Percentiles rank a stretch among this genome's conserved stretches.
These are phyloP conservation scores for Mimosa pudica DNA, from an alignment of 306 rosid species.

Conservation along the genomic window DNA sequence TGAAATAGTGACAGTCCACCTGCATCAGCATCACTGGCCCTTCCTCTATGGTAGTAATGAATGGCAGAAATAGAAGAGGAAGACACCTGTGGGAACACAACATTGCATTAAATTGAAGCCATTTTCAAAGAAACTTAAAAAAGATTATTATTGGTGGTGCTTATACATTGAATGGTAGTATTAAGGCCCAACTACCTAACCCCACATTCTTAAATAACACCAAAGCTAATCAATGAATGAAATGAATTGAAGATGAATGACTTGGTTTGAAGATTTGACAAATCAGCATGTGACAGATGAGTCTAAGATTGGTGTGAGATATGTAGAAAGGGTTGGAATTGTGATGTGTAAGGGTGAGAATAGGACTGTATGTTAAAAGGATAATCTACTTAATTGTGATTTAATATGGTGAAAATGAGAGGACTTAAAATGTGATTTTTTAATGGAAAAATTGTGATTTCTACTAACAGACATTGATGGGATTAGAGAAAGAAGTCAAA, in stretches of 20 bases:
- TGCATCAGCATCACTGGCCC: not conserved
- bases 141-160: not conserved
- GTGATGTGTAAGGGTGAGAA: not conserved
- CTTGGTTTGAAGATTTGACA: not conserved
- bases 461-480: not conserved
- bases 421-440: not conserved
- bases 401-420: not conserved
- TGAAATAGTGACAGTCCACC: not conserved
- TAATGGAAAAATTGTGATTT: no score
- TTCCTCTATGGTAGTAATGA: not conserved
- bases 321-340: not conserved
- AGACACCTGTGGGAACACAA: constrained; percentile 21
- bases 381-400: not conserved
- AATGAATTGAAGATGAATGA: not conserved
- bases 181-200: constrained; percentile 35
- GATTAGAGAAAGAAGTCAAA: not conserved
- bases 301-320: not conserved
- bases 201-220: not conserved
- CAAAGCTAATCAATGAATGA: not conserved
- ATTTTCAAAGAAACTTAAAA: not conserved
- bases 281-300: not conserved
- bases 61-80: not conserved
- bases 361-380: not conserved
- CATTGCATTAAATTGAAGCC: constrained; percentile 40
- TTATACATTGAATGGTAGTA: not conserved